phyloP scores from a whole-genome alignment of 768 basidiomycete species.

The Suillus clintonianus region DNA sequence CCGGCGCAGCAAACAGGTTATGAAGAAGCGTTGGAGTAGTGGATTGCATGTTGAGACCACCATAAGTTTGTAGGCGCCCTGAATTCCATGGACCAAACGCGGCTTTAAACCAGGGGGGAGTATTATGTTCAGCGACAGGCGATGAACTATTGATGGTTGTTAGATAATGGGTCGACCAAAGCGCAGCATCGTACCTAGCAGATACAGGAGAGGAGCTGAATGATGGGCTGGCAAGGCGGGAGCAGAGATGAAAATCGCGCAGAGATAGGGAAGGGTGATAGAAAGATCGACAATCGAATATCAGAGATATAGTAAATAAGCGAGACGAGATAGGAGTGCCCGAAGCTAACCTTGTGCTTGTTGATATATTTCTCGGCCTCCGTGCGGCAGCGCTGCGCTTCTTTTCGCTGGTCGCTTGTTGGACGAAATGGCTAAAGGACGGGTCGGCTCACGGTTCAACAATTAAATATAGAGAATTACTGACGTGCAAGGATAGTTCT shows the following conservation, averaged over 20 bases:
- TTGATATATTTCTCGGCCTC: conserved; percentile 66
- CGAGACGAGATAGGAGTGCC: conserved; percentile 4
- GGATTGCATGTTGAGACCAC: conserved; percentile 57
- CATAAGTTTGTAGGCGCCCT: conserved; percentile 35
- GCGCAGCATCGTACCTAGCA: conserved; percentile 37
- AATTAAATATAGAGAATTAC: conserved; percentile 34
- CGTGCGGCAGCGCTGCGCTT: conserved; percentile 64
- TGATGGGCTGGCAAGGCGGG: neutral
- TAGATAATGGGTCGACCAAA: conserved; percentile 31
- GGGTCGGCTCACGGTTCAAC: conserved; percentile 19
- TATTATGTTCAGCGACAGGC: conserved; percentile 24
- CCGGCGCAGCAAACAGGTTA: conserved; percentile 78
- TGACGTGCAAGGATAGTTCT: conserved; percentile 92
- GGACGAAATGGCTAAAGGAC: conserved; percentile 66
- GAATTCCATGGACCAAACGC: conserved; percentile 28
- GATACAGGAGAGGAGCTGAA: conserved; percentile 30
- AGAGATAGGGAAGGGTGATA: neutral
- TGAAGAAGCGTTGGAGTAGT: conserved; percentile 66
- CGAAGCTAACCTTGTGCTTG: conserved; percentile 46
- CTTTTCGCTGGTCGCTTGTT: conserved; percentile 84
- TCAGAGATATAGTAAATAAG: conserved; percentile 4
- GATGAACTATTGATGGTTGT: conserved; percentile 31
- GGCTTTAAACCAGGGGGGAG: conserved; percentile 31
- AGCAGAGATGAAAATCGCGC: neutral
- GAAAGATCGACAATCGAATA: conserved; percentile 3